Evolutionary conservation across 495 filamentous ascomycete genomes (phyloP), one percentile per base, ranked within the genome.

Genomic region (Tricharina praecox): DNA sequence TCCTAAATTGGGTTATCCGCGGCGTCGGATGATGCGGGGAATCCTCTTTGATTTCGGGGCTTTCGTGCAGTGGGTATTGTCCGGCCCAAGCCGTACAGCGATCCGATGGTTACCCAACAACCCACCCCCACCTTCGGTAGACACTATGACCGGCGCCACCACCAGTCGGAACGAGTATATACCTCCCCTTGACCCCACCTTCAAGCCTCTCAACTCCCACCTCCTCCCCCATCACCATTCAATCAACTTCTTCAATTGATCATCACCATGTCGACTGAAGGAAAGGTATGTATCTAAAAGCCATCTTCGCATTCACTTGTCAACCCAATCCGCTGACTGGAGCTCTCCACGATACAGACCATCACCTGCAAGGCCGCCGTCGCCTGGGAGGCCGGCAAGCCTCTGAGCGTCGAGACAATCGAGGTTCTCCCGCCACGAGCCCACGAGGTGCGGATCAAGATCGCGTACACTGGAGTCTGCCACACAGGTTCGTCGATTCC

Each of bases 401-500:
- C 84, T 59, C 73, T 97, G 46, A 79, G 72, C 54, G 70, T 94
- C 50, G 90, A 97, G 67, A 80, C 87, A 52, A 74, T 97, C 58
- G 85, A 97, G 68, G 90, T 97, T 44, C 74, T 70, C 30, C 82
- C 92, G 32, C 90, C 90, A n/a, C 78, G 74, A 63, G 88, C 88
- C 35, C 77, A 92, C 66, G 90, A 97, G 68, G 92, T 97, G 51
- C 84, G 90, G 50, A 94, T 97, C 60, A 67, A 96, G 70, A 83
- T 97, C 62, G 73, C 82, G 66, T 93, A 94, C 71, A 97, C 90
- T 30, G 90, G 90, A 63, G 87, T 97, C 60, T 97, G 90, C 69
- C 90, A 97, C 67, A 97, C 90, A 57, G 85, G 85, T 93, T 66
- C 55, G 68, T 47, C 19, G 28, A n/a, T n/a, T n/a, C n/a, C n/a